Percentiles rank a stretch among this genome's conserved stretches.
Evolutionary conservation across 805 yeast species (phyloP).

Genomic region (Myxozyma nipponensis): DNA sequence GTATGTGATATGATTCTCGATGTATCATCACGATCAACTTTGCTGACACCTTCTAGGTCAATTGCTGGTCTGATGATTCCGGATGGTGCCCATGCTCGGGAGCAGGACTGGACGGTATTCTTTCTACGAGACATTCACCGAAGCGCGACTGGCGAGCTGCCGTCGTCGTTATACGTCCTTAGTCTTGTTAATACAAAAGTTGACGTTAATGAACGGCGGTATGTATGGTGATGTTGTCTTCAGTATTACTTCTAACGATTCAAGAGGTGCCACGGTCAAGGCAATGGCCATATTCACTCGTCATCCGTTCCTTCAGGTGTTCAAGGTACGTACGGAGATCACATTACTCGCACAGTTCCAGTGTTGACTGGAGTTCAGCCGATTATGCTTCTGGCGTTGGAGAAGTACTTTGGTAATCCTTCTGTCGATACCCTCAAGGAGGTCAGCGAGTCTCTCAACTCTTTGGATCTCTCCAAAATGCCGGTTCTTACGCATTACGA

Average conservation of each 20-base stretch:
- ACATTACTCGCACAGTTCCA: background rate
- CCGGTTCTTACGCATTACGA: constrained; percentile 34
- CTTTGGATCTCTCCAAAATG: constrained; percentile 32
- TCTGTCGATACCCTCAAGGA: constrained; percentile 27
- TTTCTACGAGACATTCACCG: constrained; percentile 37
- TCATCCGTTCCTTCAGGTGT: constrained; percentile 50
- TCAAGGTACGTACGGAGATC: constrained; percentile 37
- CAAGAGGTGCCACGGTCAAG: constrained; percentile 56
- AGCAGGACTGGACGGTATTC: constrained; percentile 55
- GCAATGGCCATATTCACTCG: constrained; percentile 58
- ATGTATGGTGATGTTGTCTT: background rate
- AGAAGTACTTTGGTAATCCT: constrained; percentile 42
- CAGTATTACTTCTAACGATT: background rate
- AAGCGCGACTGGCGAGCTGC: constrained; percentile 9
- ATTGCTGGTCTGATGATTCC: constrained; percentile 60
- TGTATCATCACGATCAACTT: background rate
- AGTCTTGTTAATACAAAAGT: constrained; percentile 53
- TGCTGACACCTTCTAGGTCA: constrained; percentile 9
- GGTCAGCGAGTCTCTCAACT: constrained; percentile 34
- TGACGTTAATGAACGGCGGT: constrained; percentile 39
- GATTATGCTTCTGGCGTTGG: constrained; percentile 51
- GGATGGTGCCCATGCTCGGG: constrained; percentile 53
- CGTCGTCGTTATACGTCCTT: constrained; percentile 49
- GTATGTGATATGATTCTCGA: constrained; percentile 2
- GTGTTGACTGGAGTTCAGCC: constrained; percentile 37